Conservation (phyloP, 2,329 filamentous ascomycete genomes). For the Thielaviopsis musarum region DNA sequence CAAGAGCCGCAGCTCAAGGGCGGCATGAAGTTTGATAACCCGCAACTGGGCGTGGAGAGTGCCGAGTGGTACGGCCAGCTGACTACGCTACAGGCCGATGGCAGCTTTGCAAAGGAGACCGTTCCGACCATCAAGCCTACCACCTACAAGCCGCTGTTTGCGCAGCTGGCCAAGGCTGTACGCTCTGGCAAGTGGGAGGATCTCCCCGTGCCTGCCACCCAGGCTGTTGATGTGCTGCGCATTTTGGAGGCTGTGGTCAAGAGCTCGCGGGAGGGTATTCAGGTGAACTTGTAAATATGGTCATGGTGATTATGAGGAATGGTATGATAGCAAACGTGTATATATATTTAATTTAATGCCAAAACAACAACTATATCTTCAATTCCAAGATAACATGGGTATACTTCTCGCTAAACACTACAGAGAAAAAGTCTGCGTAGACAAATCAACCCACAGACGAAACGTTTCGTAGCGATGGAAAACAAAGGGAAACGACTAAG, state of each 20-base stretch:
- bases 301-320: background rate
- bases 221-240: constrained; percentile 35
- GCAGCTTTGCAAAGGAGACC: constrained; percentile 30
- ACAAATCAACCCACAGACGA: background rate
- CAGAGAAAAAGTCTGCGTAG: background rate
- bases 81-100: constrained; percentile 35
- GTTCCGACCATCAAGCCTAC: constrained; percentile 43
- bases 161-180: constrained; percentile 31
- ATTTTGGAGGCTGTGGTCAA: constrained; percentile 35
- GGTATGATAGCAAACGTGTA: background rate
- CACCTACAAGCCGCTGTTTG: constrained; percentile 56
- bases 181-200: constrained; percentile 30
- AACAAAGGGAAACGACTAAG: background rate
- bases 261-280: constrained; percentile 30
- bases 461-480: background rate
- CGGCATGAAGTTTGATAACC: constrained; percentile 43
- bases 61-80: constrained; percentile 41
- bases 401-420: constrained; percentile 7
- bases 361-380: background rate
- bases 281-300: constrained; percentile 19
- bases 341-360: background rate
- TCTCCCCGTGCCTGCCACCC: constrained; percentile 33
- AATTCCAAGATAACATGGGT: constrained; percentile 6
- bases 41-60: constrained; percentile 46
- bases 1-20: constrained; percentile 59